Percentiles rank a stretch among this genome's conserved stretches.
These are phyloP conservation scores for Lyophyllum semitale DNA, from an alignment of 768 basidiomycete species.

Conservation along the genomic window DNA sequence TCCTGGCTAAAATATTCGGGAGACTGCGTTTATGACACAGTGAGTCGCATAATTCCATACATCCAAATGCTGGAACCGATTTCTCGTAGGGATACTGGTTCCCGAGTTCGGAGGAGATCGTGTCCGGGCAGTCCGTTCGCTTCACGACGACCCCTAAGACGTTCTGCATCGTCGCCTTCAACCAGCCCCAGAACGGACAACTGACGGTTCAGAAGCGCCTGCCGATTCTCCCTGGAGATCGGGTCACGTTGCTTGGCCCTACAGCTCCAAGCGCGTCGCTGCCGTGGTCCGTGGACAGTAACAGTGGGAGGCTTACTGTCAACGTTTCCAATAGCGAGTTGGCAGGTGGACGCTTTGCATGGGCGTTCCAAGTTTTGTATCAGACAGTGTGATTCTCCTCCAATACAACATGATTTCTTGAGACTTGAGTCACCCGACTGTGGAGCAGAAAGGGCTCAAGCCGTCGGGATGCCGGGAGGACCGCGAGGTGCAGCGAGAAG, in stretches of 20 bases:
- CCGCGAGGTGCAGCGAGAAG: too few species aligned
- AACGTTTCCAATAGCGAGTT: slow-evolving; percentile 18
- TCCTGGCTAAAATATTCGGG: slow-evolving; percentile 52
- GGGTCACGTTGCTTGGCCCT: slow-evolving; percentile 41
- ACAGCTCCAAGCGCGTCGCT: slow-evolving; percentile 18
- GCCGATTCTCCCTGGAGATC: slow-evolving; percentile 46
- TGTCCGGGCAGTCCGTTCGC: slow-evolving; percentile 32
- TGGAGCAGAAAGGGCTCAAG: too few species aligned
- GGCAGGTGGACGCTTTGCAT: slow-evolving; percentile 21
- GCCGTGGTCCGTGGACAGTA: slow-evolving; percentile 30
- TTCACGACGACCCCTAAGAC: slow-evolving; percentile 53
- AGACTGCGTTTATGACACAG: slow-evolving; percentile 54
- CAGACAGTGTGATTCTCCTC: not conserved
- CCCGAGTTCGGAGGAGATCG: slow-evolving; percentile 38
- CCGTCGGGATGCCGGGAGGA: too few species aligned
- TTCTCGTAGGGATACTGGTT: slow-evolving; percentile 47
- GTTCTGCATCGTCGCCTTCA: slow-evolving; percentile 52
- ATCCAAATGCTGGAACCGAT: not conserved
- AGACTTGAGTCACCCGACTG: too few species aligned
- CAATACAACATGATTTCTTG: too few species aligned
- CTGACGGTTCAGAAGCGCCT: slow-evolving; percentile 40
- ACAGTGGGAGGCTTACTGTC: slow-evolving; percentile 29
- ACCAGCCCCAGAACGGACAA: slow-evolving; percentile 30
- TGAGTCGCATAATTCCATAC: slow-evolving; percentile 21
- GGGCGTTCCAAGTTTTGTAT: slow-evolving; percentile 27